Percentiles rank a stretch among this genome's conserved stretches.
These are phyloP conservation scores for Hypomyces perniciosus DNA, from an alignment of 2,329 filamentous ascomycete genomes.

Conservation along the genomic window DNA sequence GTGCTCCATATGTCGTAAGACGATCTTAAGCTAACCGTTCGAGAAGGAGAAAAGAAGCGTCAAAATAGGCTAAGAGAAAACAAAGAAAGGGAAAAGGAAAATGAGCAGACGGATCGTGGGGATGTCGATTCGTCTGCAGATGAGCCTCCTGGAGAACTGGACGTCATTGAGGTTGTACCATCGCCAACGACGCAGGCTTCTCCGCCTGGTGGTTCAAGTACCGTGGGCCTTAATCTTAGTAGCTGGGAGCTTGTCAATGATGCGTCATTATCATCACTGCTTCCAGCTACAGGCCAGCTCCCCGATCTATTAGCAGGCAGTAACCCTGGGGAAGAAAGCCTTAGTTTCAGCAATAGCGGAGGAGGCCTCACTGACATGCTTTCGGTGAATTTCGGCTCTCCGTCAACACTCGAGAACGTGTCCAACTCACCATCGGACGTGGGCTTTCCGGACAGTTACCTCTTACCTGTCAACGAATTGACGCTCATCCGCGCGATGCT, in stretches of 20 bases:
- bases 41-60: slow-evolving; percentile 29
- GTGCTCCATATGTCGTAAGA: neutral
- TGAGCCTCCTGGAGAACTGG: slow-evolving; percentile 3
- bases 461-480: slow-evolving; percentile 43
- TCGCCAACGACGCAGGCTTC: neutral
- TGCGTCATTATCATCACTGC: slow-evolving; percentile 15
- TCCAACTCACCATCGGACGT: slow-evolving; percentile 17
- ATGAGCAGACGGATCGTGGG: neutral
- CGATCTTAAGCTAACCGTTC: neutral
- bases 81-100: neutral
- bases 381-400: slow-evolving; percentile 15
- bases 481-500: slow-evolving; percentile 41
- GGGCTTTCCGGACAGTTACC: slow-evolving; percentile 40
- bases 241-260: slow-evolving; percentile 20
- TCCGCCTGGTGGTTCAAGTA: slow-evolving; percentile 12
- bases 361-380: slow-evolving; percentile 11
- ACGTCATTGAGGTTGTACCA: neutral
- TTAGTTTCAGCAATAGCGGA: neutral
- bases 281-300: slow-evolving; percentile 11
- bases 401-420: slow-evolving; percentile 17
- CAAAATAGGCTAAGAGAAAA: slow-evolving; percentile 21
- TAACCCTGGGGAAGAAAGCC: slow-evolving; percentile 7
- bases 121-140: neutral
- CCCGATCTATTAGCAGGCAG: slow-evolving; percentile 11
- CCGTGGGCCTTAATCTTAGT: slow-evolving; percentile 19